Evolutionary conservation across 2,329 filamentous ascomycete species (phyloP), one percentile per base, ranked within the genome.

Genomic region (Stylonectria norvegica): DNA sequence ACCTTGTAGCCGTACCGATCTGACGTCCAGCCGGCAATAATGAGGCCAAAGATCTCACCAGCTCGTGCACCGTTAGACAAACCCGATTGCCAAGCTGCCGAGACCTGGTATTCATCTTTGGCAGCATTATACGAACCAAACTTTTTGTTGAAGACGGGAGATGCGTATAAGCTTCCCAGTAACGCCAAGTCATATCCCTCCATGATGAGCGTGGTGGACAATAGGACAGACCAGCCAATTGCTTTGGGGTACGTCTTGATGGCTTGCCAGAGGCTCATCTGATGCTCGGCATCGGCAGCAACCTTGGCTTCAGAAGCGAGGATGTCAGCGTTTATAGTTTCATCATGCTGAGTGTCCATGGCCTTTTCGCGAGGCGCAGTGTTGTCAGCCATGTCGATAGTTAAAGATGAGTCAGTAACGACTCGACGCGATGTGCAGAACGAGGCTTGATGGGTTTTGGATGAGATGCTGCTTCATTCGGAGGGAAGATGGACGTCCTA

Each of bases 11-110:
- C 74, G 16, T 65, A 72, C 2, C 67, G 62, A 40, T 81, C 75
- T 1, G 72, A 64, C 1, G 72, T 55, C 59, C 68, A 72, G 6
- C 77, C 78, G n/a, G 71, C 74, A 16, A 78, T 42, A 18, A 78
- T 64, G 2, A 79, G 59, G 0, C 78, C 78, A 8, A 79, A 50
- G 36, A 82, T 76, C 50, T 76, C 70, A 10, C 78, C 77, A 1
- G 71, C 70, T 2, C 69, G 62, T 0, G 72, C 71, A 12, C 72
- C 77, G 40, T 78, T 79, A 5, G 68, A 71, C 3, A 82, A 54
- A 0, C 69, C 77, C 1, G 73, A 72, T 55, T 81, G 77, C 79
- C 79, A 82, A 1, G 70, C 64, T 0, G 76, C 72, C 2, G 72
- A 69, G 17, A 81, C 61, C 23, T 69, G 63, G 40, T 73, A 75